Conservation (phyloP, 2,329 filamentous ascomycete species). For the Chaetomium olivaceum region DNA sequence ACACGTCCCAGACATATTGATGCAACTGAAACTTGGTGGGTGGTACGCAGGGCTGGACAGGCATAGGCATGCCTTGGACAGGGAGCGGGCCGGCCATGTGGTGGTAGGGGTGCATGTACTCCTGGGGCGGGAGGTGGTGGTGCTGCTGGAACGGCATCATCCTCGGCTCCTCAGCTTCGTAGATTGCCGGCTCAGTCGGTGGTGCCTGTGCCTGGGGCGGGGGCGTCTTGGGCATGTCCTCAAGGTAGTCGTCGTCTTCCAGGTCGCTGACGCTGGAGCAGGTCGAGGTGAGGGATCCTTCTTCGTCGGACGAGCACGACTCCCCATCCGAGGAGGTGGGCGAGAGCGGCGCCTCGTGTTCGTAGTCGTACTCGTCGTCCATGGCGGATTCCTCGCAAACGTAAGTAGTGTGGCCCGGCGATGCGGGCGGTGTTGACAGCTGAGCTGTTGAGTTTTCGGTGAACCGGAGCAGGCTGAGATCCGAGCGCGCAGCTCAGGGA, state of each 20-base stretch:
- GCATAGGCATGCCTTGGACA: conserved; percentile 37
- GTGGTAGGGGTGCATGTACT: conserved; percentile 50
- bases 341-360: conserved; percentile 47
- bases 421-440: conserved; percentile 45
- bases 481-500: conserved; percentile 74
- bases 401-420: conserved; percentile 48
- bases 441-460: conserved; percentile 49
- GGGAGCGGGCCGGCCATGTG: conserved; percentile 43
- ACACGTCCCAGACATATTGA: conserved; percentile 51
- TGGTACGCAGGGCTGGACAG: conserved; percentile 38
- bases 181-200: conserved; percentile 40
- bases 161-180: conserved; percentile 49
- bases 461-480: conserved; percentile 78
- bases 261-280: conserved; percentile 54
- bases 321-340: conserved; percentile 49
- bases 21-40: conserved; percentile 49
- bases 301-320: conserved; percentile 54
- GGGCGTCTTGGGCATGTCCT: conserved; percentile 44
- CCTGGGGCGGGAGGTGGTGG: conserved; percentile 45
- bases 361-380: conserved; percentile 39
- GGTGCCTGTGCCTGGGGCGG: conserved; percentile 36
- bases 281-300: conserved; percentile 58
- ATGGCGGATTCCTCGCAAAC: conserved; percentile 51
- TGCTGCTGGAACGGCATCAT: conserved; percentile 37
- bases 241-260: conserved; percentile 49